Percentiles rank a stretch among this genome's conserved stretches.
These are phyloP conservation scores for Russula griseocarnosa DNA, from an alignment of 768 basidiomycete species.

Conservation along the genomic window DNA sequence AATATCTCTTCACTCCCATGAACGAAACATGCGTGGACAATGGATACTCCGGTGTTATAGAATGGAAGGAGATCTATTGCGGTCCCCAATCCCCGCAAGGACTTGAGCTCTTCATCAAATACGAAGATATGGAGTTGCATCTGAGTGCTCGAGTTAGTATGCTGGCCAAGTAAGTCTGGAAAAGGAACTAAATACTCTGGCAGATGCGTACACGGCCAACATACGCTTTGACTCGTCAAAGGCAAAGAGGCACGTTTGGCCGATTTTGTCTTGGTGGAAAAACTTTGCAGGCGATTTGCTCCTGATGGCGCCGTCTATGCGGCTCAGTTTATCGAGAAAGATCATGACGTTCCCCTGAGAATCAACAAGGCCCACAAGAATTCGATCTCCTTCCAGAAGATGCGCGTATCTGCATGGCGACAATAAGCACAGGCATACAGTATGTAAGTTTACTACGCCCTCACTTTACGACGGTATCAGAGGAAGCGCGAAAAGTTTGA, in stretches of 20 bases:
- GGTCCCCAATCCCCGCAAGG: constrained; percentile 43
- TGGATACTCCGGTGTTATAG: constrained; percentile 36
- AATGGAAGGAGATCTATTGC: constrained; percentile 43
- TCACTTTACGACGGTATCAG: constrained; percentile 14
- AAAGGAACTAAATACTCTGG: constrained; percentile 36
- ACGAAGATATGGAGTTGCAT: constrained; percentile 44
- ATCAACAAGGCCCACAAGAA: constrained; percentile 20
- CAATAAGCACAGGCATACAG: background rate
- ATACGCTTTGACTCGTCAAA: constrained; percentile 53
- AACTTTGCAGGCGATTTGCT: constrained; percentile 9
- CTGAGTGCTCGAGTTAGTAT: constrained; percentile 14
- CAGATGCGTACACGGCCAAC: constrained; percentile 45
- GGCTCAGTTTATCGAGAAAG: constrained; percentile 15
- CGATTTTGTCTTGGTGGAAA: constrained; percentile 47
- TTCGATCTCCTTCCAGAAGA: constrained; percentile 21
- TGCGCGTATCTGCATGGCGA: constrained; percentile 16
- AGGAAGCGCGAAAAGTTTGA: constrained; percentile 15
- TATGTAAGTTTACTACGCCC: background rate
- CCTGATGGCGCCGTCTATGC: constrained; percentile 12
- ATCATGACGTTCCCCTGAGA: constrained; percentile 18
- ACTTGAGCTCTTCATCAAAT: constrained; percentile 44
- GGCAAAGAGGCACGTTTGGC: constrained; percentile 43
- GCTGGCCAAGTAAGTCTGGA: too few relatives aligned
- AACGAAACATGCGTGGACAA: constrained; percentile 45
- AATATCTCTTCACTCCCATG: constrained; percentile 52